Evolutionary conservation across 2,329 filamentous ascomycete genomes (phyloP), one percentile per base, ranked within the genome.

Genomic region (Didymella sp.): DNA sequence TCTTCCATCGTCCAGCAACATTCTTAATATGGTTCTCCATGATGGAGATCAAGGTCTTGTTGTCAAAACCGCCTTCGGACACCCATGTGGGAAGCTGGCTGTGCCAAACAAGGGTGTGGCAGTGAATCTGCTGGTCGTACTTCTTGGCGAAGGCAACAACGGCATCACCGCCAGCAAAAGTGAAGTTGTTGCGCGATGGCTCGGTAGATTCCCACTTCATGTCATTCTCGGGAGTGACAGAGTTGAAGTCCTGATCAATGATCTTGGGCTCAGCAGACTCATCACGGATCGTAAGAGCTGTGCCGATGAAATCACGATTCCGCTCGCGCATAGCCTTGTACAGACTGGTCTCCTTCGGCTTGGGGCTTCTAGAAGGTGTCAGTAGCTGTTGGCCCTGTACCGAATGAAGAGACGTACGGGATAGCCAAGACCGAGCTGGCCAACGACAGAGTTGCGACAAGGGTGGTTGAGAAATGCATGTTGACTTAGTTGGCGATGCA

Each of bases 91-190:
- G 77, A 13, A 79, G 66, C 45, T 78, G 76, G 35, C 65, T 73
- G 63, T 79, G 71, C 78, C 78, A 80, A 3, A 79, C 75, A 5
- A 78, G 65, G 8, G 63, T 78, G 59, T 79, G 77, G 70, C 78
- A 79, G 42, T 76, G 67, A 6, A 75, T 56, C 12, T 69, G 57
- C 43, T 75, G 69, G 25, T 72, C 67, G 60, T 78, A 73, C 46
- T 71, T 66, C 43, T 63, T 62, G 0, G 76, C 76, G 30, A 74
- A 73, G 11, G 72, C 64, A 21, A 69, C 68, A 41, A 75, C 70
- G 9, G 63, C 67, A 51, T 79, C 77, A 17, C 71, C 74, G 27
- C 72, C 72, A 3, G 62, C 63, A 42, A 74, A 77, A n/a, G 72
- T 75, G 62, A 78, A 79, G 50, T 72, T 72, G 57, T 68, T 68